Base-by-base conservation (phyloP, 2,329 filamentous ascomycete species). In the Talaromyces islandicus region DNA sequence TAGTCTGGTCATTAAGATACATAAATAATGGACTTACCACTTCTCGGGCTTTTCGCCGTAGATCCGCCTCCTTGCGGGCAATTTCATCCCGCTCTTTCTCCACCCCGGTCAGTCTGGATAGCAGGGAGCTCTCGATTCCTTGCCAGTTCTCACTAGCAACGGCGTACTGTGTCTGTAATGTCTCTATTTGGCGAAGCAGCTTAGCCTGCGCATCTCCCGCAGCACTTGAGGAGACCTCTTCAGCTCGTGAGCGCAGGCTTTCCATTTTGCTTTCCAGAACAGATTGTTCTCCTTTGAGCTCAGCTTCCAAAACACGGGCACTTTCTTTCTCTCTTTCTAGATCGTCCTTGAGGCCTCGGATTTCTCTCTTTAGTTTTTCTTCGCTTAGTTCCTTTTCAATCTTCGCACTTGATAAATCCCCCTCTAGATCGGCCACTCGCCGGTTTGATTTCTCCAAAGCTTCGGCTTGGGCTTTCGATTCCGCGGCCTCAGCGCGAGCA, bases 81-180 rank as follows among this genome's bases (percentile, higher is more conserved):
- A 90, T 85, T 69, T 99, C 94, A 69, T 97, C 92, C 59, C 91
- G 86, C 73, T 99, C 95, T 71, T 89, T 94, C 73, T 99, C 94
- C 10, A 97, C 80, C 55, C 80, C 88, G 4, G 87, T 83, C 11
- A 94, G 83, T 60, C 92, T 85, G 24, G 90, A 86, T 56, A 93
- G 83, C 32, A 99, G 77, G 2, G 90, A 95, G 10, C 89, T 85
- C 74, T 99, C 93, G 63, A 99, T 95, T 0, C 92, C 91, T 71
- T 97, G 92, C 94, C 95, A 99, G 68, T 99, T 99, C 70, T 96
- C 91, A 66, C 91, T 94, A 1, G 94, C 94, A 58, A 95, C 87
- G 0, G 92, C 87, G 75, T 99, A 96, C 72, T 99, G 95, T 7
- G 90, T 94, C 74, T 99, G 94, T 41, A 99, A 78, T 0, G 91